A percentile compares a stretch with the other conserved stretches of the same genome.
phyloP scores from a whole-genome alignment of 2,329 filamentous ascomycete species.

The Myriosclerotinia scirpicola region DNA sequence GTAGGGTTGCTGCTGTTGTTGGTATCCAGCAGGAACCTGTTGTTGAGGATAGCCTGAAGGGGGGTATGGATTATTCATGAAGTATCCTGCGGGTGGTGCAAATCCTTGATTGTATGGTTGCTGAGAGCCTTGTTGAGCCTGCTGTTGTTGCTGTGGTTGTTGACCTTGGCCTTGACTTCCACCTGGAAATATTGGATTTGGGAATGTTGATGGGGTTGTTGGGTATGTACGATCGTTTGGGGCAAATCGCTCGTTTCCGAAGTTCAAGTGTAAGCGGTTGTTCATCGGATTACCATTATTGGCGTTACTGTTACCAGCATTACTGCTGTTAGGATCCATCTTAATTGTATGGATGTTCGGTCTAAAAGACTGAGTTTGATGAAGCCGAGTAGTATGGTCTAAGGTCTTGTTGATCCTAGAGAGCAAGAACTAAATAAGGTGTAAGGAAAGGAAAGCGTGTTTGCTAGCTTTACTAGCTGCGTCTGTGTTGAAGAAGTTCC shows the following conservation, averaged over 20 bases:
- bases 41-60: slow-evolving; percentile 51
- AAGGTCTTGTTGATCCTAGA: slow-evolving; percentile 19
- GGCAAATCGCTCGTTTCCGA: slow-evolving; percentile 60
- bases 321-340: slow-evolving; percentile 24
- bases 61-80: slow-evolving; percentile 54
- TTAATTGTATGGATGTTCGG: slow-evolving; percentile 10
- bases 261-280: slow-evolving; percentile 38
- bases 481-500: slow-evolving; percentile 3
- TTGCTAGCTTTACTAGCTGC: too few relatives aligned
- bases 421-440: neutral
- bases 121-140: slow-evolving; percentile 44
- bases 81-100: slow-evolving; percentile 53
- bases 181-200: slow-evolving; percentile 68
- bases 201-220: slow-evolving; percentile 93
- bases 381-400: slow-evolving; percentile 16
- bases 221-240: slow-evolving; percentile 67
- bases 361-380: slow-evolving; percentile 7
- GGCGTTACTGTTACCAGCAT: slow-evolving; percentile 22
- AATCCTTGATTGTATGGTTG: slow-evolving; percentile 49
- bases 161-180: slow-evolving; percentile 38
- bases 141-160: slow-evolving; percentile 41
- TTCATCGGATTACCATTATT: slow-evolving; percentile 30
- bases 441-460: slow-evolving; percentile 12
- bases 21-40: slow-evolving; percentile 49
- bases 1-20: slow-evolving; percentile 45